Conservation (phyloP, 225 moss, liverwort and hornwort genomes). For the Antitrichia curtipendula region DNA sequence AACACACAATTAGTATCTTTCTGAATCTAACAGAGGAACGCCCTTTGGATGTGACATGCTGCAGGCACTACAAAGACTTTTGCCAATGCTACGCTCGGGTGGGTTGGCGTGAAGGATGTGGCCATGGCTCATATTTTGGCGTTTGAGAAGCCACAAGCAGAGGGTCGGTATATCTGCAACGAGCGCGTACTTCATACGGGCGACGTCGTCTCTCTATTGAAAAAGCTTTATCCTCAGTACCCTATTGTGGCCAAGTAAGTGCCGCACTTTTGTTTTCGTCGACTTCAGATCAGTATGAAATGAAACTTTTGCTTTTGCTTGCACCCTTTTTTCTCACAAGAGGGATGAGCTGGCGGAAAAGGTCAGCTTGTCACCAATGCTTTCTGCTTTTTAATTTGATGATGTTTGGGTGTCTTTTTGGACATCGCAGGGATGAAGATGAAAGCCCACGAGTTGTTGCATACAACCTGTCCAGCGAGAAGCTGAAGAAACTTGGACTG, state of each 20-base stretch:
- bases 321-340: not conserved
- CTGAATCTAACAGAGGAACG: not conserved
- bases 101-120: constrained; percentile 72
- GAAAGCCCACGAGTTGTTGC: not conserved
- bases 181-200: constrained; percentile 22
- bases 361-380: not conserved
- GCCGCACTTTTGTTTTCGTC: not conserved
- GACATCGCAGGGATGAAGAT: constrained; percentile 16
- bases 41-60: not conserved
- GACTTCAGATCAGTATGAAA: not conserved
- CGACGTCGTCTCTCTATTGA: constrained; percentile 28
- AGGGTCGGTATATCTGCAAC: constrained; percentile 62
- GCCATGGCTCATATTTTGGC: constrained; percentile 64
- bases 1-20: not conserved
- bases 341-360: not conserved
- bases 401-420: not conserved
- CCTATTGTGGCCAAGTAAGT: constrained; percentile 59
- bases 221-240: constrained; percentile 45
- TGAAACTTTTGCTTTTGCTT: not conserved
- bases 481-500: constrained; percentile 26
- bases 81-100: not conserved
- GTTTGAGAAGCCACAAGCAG: constrained; percentile 65
- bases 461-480: constrained; percentile 22
- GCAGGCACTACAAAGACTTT: constrained; percentile 25
- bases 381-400: not conserved